phyloP scores from a whole-genome alignment of 805 yeast species.

The Komagataella pastoris region DNA sequence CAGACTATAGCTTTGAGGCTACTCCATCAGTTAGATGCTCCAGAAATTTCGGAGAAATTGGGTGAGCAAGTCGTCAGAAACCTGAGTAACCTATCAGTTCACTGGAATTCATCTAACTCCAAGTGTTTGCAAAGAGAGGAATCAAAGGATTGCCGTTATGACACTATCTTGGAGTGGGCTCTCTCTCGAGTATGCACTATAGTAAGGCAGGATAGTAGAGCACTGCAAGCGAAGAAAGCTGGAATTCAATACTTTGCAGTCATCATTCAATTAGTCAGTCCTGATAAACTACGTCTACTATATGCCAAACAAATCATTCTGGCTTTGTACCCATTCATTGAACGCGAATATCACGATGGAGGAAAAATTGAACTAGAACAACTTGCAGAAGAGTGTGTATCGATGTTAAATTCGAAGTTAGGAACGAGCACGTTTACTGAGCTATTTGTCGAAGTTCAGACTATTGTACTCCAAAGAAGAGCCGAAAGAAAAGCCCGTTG shows the following conservation, averaged over 20 bases:
- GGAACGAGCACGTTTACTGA: constrained; percentile 60
- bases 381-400: constrained; percentile 52
- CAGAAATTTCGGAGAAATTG: constrained; percentile 48
- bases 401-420: constrained; percentile 49
- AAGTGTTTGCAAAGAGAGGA: constrained; percentile 15
- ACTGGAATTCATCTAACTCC: constrained; percentile 41
- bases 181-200: constrained; percentile 47
- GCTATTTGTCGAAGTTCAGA: constrained; percentile 51
- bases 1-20: constrained; percentile 56
- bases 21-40: constrained; percentile 75
- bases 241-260: constrained; percentile 63
- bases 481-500: constrained; percentile 65
- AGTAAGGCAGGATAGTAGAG: constrained; percentile 48
- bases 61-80: constrained; percentile 56
- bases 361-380: constrained; percentile 37
- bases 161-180: constrained; percentile 42
- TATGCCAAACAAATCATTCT: constrained; percentile 34
- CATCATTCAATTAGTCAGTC: constrained; percentile 24
- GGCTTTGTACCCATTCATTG: constrained; percentile 36
- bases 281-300: constrained; percentile 23
- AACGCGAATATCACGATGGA: constrained; percentile 22
- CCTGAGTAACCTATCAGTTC: constrained; percentile 41
- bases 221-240: constrained; percentile 48
- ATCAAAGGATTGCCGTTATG: constrained; percentile 11
- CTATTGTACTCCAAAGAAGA: constrained; percentile 45